Conservation (phyloP, 73 alveolate genomes). For the Tetrahymena borealis region DNA sequence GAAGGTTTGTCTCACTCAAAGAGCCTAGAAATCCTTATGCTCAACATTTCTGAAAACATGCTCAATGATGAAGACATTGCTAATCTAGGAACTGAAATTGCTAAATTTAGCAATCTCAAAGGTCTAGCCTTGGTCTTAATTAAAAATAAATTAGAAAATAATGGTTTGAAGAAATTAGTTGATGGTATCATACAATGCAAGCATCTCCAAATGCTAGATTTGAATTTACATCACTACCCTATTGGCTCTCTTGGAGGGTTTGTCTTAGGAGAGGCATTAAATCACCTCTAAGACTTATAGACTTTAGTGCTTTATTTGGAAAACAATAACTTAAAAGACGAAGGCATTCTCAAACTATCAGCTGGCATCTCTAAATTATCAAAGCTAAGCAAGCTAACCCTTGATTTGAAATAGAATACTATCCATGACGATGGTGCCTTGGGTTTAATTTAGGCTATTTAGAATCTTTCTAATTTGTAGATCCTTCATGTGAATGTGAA, state of each 20-base stretch:
- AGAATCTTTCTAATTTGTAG: not conserved
- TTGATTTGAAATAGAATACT: not conserved
- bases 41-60: not conserved
- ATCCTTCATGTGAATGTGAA: not conserved
- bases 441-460: not conserved
- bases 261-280: not conserved
- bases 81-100: not conserved
- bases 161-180: not conserved
- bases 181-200: not conserved
- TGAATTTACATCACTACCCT: not conserved
- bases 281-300: not conserved
- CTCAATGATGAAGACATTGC: not conserved
- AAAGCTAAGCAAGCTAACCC: not conserved
- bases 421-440: not conserved
- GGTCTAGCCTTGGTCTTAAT: not conserved
- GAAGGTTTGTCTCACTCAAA: not conserved
- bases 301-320: not conserved
- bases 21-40: not conserved
- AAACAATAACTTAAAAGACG: not conserved
- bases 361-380: not conserved
- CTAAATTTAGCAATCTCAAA: not conserved
- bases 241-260: not conserved
- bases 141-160: not conserved
- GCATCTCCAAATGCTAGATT: not conserved
- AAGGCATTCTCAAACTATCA: not conserved